Base-by-base conservation (phyloP, 2,329 filamentous ascomycete species). In the Colletotrichum tropicale region DNA sequence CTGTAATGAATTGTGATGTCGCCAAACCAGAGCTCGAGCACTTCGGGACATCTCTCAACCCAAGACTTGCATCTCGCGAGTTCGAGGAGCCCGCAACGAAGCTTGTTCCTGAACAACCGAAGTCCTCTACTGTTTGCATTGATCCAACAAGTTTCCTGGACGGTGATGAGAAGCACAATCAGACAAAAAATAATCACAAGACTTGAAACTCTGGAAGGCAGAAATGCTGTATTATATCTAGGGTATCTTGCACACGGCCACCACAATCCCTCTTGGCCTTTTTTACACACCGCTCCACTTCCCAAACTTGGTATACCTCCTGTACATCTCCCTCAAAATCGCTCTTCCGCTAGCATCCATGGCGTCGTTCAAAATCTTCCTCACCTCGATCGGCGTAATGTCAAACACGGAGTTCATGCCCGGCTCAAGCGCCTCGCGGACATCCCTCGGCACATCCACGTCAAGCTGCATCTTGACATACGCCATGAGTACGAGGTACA, bases 391-490 rank as follows among this genome's bases (percentile, higher is more conserved):
- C 4, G 88, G 86, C 43, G 91, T 92, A 64, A 92, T 89, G 77
- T 91, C 87, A 72, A 93, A 87, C 7, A 93, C 86, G 0, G 91
- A 87, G 80, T 90, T 91, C 78, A 93, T 82, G 1, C 90, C 92
- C 8, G 89, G 87, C 80, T 91, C 88, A 60, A 93, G 85, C 67
- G 87, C 89, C 80, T 91, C 90, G 43, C 90, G 85, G 26, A 93
- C 85, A 10, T 83, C 84, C 15, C 87, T 86, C 12, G 88, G 82
- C 70, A 93, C 87, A 34, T 86, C 85, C 67, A 85, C 84, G 80
- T 92, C 90, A 8, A 93, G 87, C 82, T 93, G 91, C 77, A 93
- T 84, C 83, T 89, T 90, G 77, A 93, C 86, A 79, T 93, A 93
- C 70, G 87, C 84, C 84, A 91, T 88, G 58, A 93, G 81, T 8